A percentile compares a stretch with the other conserved stretches of the same genome.
Evolutionary conservation across 257 asterid genomes (phyloP).

Genomic region (Pogostemon cablin): DNA sequence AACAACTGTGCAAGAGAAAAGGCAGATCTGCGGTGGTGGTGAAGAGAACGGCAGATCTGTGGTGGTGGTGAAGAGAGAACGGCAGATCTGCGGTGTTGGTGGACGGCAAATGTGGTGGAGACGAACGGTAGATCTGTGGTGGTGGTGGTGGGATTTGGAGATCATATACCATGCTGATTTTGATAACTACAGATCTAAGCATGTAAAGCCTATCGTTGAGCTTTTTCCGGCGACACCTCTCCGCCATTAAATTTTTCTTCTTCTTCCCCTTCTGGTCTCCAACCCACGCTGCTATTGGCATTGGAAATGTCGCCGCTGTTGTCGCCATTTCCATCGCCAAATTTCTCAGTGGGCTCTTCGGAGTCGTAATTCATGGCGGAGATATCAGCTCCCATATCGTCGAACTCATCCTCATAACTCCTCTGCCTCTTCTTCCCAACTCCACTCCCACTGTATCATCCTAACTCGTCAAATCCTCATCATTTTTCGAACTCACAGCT

Average conservation of each 20-base stretch:
- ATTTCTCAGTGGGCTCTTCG: constrained; percentile 45
- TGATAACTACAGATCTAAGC: constrained; percentile 94
- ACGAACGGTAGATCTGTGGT: too few relatives aligned
- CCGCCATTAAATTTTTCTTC: constrained; percentile 96
- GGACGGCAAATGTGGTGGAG: too few relatives aligned
- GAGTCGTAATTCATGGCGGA: constrained; percentile 47
- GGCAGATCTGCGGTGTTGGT: too few relatives aligned
- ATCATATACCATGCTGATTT: constrained; percentile 83
- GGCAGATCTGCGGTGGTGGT: too few relatives aligned
- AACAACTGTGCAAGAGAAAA: too few relatives aligned
- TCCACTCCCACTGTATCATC: constrained; percentile 41
- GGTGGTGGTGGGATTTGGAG: too few relatives aligned
- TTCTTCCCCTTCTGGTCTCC: constrained; percentile 61
- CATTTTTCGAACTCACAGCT: constrained; percentile 42
- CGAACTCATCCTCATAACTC: constrained; percentile 33
- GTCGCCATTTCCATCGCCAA: constrained; percentile 33
- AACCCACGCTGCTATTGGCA: constrained; percentile 33
- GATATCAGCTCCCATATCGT: constrained; percentile 40
- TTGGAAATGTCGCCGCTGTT: constrained; percentile 41
- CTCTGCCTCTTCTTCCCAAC: constrained; percentile 43
- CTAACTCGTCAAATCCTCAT: constrained; percentile 44
- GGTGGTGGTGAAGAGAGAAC: too few relatives aligned
- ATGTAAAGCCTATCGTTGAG: constrained; percentile 95
- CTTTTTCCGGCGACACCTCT: constrained; percentile 90
- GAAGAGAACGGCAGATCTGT: too few relatives aligned